Conservation (phyloP, 1,284 basidiomycete species). For the Thecaphora thlaspeos region DNA sequence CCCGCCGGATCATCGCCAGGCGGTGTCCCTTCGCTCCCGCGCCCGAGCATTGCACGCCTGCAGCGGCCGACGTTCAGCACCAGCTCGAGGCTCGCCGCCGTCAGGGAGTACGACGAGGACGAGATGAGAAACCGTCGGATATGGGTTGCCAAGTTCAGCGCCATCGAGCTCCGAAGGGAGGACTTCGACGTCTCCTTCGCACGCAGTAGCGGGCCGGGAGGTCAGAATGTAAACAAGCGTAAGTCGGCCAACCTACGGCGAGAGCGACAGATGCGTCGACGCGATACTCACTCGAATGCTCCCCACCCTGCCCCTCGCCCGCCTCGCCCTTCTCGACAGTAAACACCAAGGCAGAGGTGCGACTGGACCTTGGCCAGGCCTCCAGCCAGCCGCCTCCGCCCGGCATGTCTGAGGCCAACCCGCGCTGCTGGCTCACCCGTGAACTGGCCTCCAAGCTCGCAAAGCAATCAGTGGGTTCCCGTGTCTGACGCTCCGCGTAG, state of each 20-base stretch:
- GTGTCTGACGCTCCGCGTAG: too few relatives aligned
- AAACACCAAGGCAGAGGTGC: slow-evolving; percentile 40
- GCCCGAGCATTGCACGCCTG: too few relatives aligned
- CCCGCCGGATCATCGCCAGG: too few relatives aligned
- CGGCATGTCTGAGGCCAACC: slow-evolving; percentile 13
- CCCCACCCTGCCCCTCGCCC: too few relatives aligned
- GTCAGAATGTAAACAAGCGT: slow-evolving; percentile 43
- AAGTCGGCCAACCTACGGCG: too few relatives aligned
- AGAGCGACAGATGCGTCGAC: too few relatives aligned
- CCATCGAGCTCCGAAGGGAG: slow-evolving; percentile 14
- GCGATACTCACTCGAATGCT: too few relatives aligned
- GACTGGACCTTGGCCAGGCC: slow-evolving; percentile 22
- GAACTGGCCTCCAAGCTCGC: slow-evolving; percentile 23
- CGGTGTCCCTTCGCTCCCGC: too few relatives aligned
- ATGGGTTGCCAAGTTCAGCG: slow-evolving; percentile 14
- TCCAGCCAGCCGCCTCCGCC: slow-evolving; percentile 5
- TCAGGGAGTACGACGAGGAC: slow-evolving; percentile 4
- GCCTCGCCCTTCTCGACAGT: too few relatives aligned
- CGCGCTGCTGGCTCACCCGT: slow-evolving; percentile 25
- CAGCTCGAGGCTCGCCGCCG: background rate
- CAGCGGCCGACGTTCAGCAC: background rate
- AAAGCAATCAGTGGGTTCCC: slow-evolving; percentile 8
- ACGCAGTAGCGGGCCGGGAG: slow-evolving; percentile 33
- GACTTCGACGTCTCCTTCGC: slow-evolving; percentile 31
- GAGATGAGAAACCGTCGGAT: slow-evolving; percentile 24